Conservation (phyloP, 371 early-diverging fungal species). For the Batkoa obscura region DNA sequence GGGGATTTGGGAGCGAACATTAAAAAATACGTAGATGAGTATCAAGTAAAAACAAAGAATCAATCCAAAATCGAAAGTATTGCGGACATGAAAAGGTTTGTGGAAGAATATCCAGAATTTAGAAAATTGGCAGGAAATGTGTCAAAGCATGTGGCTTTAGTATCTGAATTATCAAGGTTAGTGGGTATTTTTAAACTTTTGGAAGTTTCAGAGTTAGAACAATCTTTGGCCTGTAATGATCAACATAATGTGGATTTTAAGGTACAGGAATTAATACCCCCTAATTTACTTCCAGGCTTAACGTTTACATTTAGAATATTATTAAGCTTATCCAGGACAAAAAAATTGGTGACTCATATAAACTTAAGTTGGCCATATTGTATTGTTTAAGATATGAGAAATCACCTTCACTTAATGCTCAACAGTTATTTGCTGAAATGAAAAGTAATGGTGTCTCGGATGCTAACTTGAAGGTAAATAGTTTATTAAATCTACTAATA, state of each 20-base stretch:
- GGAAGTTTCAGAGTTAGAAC: slow-evolving; percentile 82
- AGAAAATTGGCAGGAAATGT: slow-evolving; percentile 87
- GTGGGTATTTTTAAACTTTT: slow-evolving; percentile 52
- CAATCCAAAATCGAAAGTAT: slow-evolving; percentile 83
- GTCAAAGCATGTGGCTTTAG: slow-evolving; percentile 87
- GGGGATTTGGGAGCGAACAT: slow-evolving; percentile 90
- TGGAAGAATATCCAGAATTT: slow-evolving; percentile 94
- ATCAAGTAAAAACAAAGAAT: slow-evolving; percentile 71
- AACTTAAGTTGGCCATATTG: slow-evolving; percentile 57
- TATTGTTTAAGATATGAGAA: slow-evolving; percentile 85
- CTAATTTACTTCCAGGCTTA: background rate
- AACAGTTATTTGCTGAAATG: no score
- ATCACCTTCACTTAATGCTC: no score
- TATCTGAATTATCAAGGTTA: slow-evolving; percentile 73
- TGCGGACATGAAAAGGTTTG: slow-evolving; percentile 93
- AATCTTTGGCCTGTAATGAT: slow-evolving; percentile 76
- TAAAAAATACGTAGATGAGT: slow-evolving; percentile 82
- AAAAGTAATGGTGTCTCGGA: no score
- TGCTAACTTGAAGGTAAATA: no score
- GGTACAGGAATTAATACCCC: slow-evolving; percentile 14
- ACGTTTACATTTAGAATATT: slow-evolving; percentile 13
- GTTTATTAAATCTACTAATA: no score
- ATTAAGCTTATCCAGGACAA: slow-evolving; percentile 46
- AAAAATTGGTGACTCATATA: slow-evolving; percentile 46
- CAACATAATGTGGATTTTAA: slow-evolving; percentile 61